These are phyloP conservation scores for Talaromyces atroroseus DNA, from an alignment of 2,329 filamentous ascomycete species.

Conservation along the genomic window DNA sequence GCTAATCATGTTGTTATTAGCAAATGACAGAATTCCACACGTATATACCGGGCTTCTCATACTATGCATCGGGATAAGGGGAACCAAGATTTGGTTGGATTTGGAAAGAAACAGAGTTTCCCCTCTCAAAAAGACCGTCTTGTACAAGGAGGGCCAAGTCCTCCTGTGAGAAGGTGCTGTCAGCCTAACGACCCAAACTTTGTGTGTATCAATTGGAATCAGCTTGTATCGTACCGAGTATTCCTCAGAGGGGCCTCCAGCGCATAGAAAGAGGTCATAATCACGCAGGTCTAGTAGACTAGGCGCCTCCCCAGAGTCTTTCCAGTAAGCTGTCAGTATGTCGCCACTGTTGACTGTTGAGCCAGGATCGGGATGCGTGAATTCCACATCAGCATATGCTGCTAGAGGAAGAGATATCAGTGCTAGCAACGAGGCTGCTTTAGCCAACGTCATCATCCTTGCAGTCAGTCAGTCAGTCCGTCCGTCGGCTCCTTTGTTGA, in stretches of 20 bases:
- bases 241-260: constrained; percentile 51
- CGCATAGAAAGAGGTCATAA: constrained; percentile 57
- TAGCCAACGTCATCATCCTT: constrained; percentile 29
- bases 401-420: constrained; percentile 35
- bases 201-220: background rate
- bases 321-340: constrained; percentile 52
- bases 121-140: constrained; percentile 32
- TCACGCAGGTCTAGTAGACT: constrained; percentile 45
- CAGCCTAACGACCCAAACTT: background rate
- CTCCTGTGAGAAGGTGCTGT: constrained; percentile 27
- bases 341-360: constrained; percentile 46
- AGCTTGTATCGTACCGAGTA: constrained; percentile 38
- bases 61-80: constrained; percentile 53
- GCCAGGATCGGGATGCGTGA: constrained; percentile 51
- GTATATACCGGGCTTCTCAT: constrained; percentile 22
- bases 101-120: constrained; percentile 40
- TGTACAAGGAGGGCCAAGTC: constrained; percentile 37
- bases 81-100: constrained; percentile 42
- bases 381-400: constrained; percentile 49
- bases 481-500: too few species aligned
- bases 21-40: background rate
- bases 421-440: constrained; percentile 23
- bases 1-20: constrained; percentile 28
- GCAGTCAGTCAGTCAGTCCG: background rate
- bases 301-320: constrained; percentile 49